phyloP scores from a whole-genome alignment of 345 rosid genomes.

The Rhizophora mangle region DNA sequence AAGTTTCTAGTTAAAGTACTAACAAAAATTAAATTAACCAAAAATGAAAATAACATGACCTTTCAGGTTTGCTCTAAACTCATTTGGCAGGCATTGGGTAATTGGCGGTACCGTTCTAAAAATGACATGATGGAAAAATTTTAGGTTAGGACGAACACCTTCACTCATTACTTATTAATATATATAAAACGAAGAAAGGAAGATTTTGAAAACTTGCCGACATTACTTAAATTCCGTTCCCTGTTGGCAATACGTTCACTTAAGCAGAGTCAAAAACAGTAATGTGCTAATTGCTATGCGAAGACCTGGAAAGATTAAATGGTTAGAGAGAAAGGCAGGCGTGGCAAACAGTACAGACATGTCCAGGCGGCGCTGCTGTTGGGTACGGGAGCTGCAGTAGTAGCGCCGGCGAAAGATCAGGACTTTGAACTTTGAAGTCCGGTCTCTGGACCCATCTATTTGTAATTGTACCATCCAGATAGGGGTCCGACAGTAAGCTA shows the following conservation, averaged over 20 bases:
- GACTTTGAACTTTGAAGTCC: constrained; percentile 2
- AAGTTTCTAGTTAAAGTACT: too few species aligned
- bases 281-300: not conserved
- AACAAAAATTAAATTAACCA: too few species aligned
- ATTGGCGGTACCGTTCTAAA: too few species aligned
- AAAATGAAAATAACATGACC: too few species aligned
- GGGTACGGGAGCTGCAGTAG: constrained; percentile 14
- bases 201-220: too few species aligned
- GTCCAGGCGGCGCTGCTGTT: constrained; percentile 24
- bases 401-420: constrained; percentile 17
- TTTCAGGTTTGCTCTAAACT: too few species aligned
- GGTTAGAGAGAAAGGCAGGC: not conserved
- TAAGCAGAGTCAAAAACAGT: constrained; percentile 15
- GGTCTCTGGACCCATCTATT: constrained; percentile 6
- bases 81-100: too few species aligned
- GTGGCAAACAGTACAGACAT: constrained; percentile 17
- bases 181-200: too few species aligned
- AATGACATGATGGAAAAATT: too few species aligned
- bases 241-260: constrained; percentile 2
- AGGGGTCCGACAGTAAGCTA: not conserved
- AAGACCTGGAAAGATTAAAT: not conserved
- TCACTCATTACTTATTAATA: too few species aligned
- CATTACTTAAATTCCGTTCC: too few species aligned
- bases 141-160: too few species aligned
- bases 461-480: constrained; percentile 2